Percentiles rank a stretch among this genome's conserved stretches.
Evolutionary conservation across 441 rosid species (phyloP).

Genomic region (Erodium trifolium): DNA sequence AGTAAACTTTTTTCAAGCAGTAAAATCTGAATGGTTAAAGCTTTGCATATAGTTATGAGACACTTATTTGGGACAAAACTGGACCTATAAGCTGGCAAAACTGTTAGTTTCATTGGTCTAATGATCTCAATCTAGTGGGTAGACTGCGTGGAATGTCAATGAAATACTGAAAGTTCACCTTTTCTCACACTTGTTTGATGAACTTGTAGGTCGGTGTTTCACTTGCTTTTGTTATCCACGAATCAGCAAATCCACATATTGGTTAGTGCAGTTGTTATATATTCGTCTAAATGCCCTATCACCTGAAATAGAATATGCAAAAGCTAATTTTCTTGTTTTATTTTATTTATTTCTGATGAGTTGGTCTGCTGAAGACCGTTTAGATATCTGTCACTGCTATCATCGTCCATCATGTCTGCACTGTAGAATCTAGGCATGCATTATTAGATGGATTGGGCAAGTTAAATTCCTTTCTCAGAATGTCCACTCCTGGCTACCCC

Average conservation of each 20-base stretch:
- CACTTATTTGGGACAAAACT: not conserved
- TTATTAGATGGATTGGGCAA: not conserved
- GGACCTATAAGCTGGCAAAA: not conserved
- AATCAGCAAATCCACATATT: conserved; percentile 96
- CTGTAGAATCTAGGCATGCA: not conserved
- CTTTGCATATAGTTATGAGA: not conserved
- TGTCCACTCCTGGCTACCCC: not conserved
- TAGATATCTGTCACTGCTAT: not conserved
- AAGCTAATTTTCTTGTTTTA: not conserved
- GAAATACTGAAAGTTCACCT: not conserved
- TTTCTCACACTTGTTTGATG: conserved; percentile 16
- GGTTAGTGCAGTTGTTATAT: conserved; percentile 39
- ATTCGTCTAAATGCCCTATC: not conserved
- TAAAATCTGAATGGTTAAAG: not conserved
- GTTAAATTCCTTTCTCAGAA: not conserved
- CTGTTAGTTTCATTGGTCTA: not conserved
- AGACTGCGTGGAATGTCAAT: not conserved
- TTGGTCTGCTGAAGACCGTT: not conserved
- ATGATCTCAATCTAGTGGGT: not conserved
- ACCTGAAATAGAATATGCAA: not conserved
- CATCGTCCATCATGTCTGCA: too few species aligned
- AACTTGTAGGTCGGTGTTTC: conserved; percentile 73
- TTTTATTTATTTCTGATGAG: not conserved
- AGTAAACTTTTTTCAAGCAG: not conserved
- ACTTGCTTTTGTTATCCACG: conserved; percentile 95